Evolutionary conservation across 2,329 filamentous ascomycete species (phyloP), one percentile per base, ranked within the genome.

Genomic region (Meredithiella fracta): DNA sequence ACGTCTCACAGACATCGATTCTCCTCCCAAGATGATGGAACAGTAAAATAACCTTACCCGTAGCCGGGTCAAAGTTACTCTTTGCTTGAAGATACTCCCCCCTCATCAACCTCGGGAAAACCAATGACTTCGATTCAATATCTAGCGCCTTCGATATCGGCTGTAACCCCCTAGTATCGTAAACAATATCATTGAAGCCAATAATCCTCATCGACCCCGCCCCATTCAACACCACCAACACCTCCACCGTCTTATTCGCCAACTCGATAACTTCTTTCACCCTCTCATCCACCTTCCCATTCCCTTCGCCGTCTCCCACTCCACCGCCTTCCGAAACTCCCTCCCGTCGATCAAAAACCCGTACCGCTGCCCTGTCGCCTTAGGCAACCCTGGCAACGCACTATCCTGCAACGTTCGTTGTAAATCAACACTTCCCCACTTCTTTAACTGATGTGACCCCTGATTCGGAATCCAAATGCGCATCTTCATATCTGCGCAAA

Each of bases 151-250:
- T 26, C 3, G 25, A 52, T 38, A 52, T 26, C 29, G 50, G 50
- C 20, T 22, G 17, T 8, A 34, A 6, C 58, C 78, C 79, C 61
- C 78, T 79, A 31, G 75, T 72, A 62, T 79, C 82, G 11, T 54
- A 47, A 37, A 85, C 83, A 20, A 94, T 78, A 64, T 91, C 90
- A 66, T 97, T 90, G 56, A 98, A 70, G 0, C 88, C 91, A 86
- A 91, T 96, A 0, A 87, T 88, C 42, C 86, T 89, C 84, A 97
- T 87, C 61, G 83, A 82, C 1, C 91, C 91, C 51, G 76, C 73
- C n/a, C 83, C 82, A 67, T 97, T 88, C 51, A 95, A 73, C 7
- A 91, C 81, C 23, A 97, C 75, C 61, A 89, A 92, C 2, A 98
- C 79, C 65, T 98, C 92, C 0, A 90, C 87, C 56, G 78, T 85